Conservation (phyloP, 352 stramenopile species). For the Paralagenidium karlingii region DNA sequence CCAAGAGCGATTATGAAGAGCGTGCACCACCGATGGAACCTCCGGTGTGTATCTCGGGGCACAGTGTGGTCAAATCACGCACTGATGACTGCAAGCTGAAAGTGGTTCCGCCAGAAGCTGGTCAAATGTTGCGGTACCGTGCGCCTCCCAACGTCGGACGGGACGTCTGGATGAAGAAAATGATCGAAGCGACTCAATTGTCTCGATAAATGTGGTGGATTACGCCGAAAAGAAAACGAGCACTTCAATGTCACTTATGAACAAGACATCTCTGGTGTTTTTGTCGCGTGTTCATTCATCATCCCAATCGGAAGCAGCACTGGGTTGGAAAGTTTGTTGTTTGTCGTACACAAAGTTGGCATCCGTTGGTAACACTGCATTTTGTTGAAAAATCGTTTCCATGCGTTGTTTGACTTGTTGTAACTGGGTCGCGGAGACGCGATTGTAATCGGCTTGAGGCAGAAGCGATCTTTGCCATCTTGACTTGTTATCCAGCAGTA, state of each 20-base stretch:
- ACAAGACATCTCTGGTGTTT: too few species aligned
- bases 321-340: constrained; percentile 27
- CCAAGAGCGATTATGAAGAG: constrained; percentile 61
- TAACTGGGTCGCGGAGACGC: constrained; percentile 52
- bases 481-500: too few species aligned
- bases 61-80: constrained; percentile 48
- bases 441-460: constrained; percentile 65
- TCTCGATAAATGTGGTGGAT: too few species aligned
- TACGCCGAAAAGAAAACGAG: too few species aligned
- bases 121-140: constrained; percentile 57
- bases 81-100: constrained; percentile 78
- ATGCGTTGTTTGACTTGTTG: constrained; percentile 57
- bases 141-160: constrained; percentile 56
- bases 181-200: constrained; percentile 58
- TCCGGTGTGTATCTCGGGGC: constrained; percentile 45
- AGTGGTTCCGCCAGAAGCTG: constrained; percentile 46
- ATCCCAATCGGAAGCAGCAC: constrained; percentile 44
- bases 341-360: constrained; percentile 55
- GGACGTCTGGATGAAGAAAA: constrained; percentile 68
- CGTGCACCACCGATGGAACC: constrained; percentile 29
- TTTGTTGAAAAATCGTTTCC: constrained; percentile 52
- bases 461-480: too few species aligned
- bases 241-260: too few species aligned
- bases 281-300: constrained; percentile 13
- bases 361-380: constrained; percentile 39